phyloP scores from a whole-genome alignment of 164 flowering plant genomes.

The Akebia trifoliata region DNA sequence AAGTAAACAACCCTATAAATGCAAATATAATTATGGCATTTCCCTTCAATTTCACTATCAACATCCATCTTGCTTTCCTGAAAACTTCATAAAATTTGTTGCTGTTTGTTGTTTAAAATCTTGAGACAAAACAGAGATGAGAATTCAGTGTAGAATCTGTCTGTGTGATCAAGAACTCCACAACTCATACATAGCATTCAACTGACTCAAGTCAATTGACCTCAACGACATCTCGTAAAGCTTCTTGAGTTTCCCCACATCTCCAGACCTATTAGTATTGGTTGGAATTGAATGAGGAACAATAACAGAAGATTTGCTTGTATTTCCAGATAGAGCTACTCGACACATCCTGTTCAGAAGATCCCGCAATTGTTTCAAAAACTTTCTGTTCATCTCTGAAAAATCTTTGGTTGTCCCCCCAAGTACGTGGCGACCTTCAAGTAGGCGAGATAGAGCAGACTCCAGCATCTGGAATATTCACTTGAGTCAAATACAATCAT shows the following conservation, averaged over 20 bases:
- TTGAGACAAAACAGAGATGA: too few relatives aligned
- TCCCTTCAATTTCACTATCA: too few relatives aligned
- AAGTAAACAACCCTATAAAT: too few relatives aligned
- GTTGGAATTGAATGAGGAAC: conserved; percentile 22
- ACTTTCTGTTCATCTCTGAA: conserved; percentile 37
- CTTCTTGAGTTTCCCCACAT: conserved; percentile 58
- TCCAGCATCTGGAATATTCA: conserved; percentile 73
- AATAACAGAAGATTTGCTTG: conserved; percentile 34
- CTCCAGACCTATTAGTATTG: conserved; percentile 38
- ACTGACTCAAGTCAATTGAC: conserved; percentile 40
- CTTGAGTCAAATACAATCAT: too few relatives aligned
- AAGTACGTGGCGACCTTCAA: conserved; percentile 65
- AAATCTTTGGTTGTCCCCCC: conserved; percentile 24
- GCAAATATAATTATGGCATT: too few relatives aligned
- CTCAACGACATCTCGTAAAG: conserved; percentile 78
- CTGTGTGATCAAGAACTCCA: conserved; percentile 46
- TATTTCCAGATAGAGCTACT: conserved; percentile 27
- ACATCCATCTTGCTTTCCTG: too few relatives aligned
- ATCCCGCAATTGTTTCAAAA: conserved; percentile 67
- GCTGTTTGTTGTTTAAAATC: too few relatives aligned
- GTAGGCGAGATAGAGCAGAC: conserved; percentile 59
- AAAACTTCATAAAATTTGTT: too few relatives aligned
- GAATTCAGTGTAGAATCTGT: too few relatives aligned
- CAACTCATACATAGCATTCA: conserved; percentile 54
- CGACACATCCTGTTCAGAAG: conserved; percentile 70